Percentiles rank a stretch among this genome's conserved stretches.
These are phyloP conservation scores for Xerocomellus chrysenteron DNA, from an alignment of 768 basidiomycete species.

Conservation along the genomic window DNA sequence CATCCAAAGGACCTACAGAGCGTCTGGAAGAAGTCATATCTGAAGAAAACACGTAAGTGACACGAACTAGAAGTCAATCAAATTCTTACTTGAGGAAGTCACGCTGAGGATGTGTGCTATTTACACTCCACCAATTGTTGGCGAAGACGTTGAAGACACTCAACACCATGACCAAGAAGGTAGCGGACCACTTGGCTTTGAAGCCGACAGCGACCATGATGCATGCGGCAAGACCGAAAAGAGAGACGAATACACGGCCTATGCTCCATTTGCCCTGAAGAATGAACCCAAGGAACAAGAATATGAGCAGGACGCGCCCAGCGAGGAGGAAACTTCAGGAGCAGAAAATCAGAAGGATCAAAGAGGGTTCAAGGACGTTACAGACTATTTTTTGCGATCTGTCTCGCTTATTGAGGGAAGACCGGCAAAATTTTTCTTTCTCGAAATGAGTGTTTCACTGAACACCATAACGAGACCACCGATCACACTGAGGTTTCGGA, in stretches of 20 bases:
- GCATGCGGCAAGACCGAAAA: slow-evolving; percentile 90
- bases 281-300: slow-evolving; percentile 98
- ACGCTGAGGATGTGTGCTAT: slow-evolving; percentile 88
- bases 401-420: slow-evolving; percentile 88
- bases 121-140: slow-evolving; percentile 98
- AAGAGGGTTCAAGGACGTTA: slow-evolving; percentile 4
- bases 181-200: slow-evolving; percentile 98
- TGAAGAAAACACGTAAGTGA: slow-evolving; percentile 34
- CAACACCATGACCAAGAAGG: slow-evolving; percentile 89
- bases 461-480: slow-evolving; percentile 99
- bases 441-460: slow-evolving; percentile 88
- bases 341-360: slow-evolving; percentile 1
- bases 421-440: slow-evolving; percentile 88
- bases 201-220: slow-evolving; percentile 97
- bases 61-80: neutral
- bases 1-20: slow-evolving; percentile 48
- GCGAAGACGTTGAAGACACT: slow-evolving; percentile 96
- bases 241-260: slow-evolving; percentile 79
- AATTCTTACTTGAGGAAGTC: slow-evolving; percentile 92
- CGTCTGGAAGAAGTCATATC: slow-evolving; percentile 99
- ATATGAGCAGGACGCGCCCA: slow-evolving; percentile 95
- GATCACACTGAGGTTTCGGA: slow-evolving; percentile 96
- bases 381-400: slow-evolving; percentile 97
- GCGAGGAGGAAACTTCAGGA: slow-evolving; percentile 86
- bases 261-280: slow-evolving; percentile 91